Base-by-base conservation (phyloP, 345 rosid genomes). In the Acer yangbiense region DNA sequence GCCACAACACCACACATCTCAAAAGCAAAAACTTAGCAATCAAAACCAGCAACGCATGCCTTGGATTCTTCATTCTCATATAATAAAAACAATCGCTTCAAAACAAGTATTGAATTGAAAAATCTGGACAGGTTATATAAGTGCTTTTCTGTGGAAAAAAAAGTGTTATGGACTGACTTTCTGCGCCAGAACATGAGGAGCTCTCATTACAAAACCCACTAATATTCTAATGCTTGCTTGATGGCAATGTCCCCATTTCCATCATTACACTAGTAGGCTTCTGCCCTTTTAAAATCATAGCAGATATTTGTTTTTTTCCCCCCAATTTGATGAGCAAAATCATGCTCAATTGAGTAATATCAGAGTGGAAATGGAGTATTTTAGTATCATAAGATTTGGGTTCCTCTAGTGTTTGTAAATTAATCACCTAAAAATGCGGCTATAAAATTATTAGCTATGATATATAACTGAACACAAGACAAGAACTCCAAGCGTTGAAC, bases 111-210 rank as follows among this genome's bases (percentile, higher is more conserved):
- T 9, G 46, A 35, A 43, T 43, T 41, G 16, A 57, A 67, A 72
- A 70, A 27, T 57, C n/a, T 23, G 23, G 69, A 21, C 44, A 10
- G 29, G 65, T 21, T 29, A 17, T 20, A 23, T 54, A 43, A 12
- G 44, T 27, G 11, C 20, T 20, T 58, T 25, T 70, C 44, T 18
- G 68, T 23, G 9, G 39, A 35, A 35, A 27, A 32, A 25, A 25
- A 69, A 73, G 55, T 50, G 55, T 25, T 6, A 43, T 23, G 41
- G 71, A 75, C 81, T 82, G 46, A 35, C 39, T 35, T 78, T 78
- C 81, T 82, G 76, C 79, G 73, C 76, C 75, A 70, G 17, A 60
- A 63, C 65, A 65, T 18, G 79, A 65, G 76, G 52, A 55, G 69
- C 72, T 77, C 69, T 76, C 64, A 63, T 77, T 68, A 13, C 27